These are phyloP conservation scores for Lasiodiplodia gonubiensis DNA, from an alignment of 2,329 filamentous ascomycete species.

Conservation along the genomic window DNA sequence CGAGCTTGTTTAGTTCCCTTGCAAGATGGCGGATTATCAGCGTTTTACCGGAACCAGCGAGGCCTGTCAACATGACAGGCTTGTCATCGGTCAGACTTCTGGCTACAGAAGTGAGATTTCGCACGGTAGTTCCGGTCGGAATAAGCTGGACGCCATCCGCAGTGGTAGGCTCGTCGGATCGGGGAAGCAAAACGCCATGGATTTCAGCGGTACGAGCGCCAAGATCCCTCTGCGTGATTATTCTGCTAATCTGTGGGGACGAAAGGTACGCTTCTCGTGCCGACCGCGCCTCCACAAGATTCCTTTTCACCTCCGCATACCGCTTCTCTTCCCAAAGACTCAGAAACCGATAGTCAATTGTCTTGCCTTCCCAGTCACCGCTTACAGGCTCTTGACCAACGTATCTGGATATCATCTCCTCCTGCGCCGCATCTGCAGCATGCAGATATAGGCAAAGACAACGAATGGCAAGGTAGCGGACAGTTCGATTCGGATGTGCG, in stretches of 20 bases:
- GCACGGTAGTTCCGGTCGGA: conserved; percentile 74
- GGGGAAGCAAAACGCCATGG: conserved; percentile 47
- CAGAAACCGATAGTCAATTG: conserved; percentile 79
- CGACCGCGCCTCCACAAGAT: conserved; percentile 28
- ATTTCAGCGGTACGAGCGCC: conserved; percentile 35
- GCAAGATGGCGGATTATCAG: conserved; percentile 83
- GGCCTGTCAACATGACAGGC: conserved; percentile 80
- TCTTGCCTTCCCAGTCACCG: conserved; percentile 75
- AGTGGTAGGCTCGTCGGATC: conserved; percentile 30
- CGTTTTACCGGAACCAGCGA: conserved; percentile 90
- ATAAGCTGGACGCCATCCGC: conserved; percentile 37
- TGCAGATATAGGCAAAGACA: conserved; percentile 80
- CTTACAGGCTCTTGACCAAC: conserved; percentile 67
- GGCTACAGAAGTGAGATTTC: conserved; percentile 75
- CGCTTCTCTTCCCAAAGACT: conserved; percentile 68
- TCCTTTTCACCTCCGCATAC: conserved; percentile 45
- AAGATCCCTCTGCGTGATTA: conserved; percentile 16
- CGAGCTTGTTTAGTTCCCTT: conserved; percentile 75
- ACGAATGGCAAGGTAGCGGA: conserved; percentile 82
- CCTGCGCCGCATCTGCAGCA: conserved; percentile 78
- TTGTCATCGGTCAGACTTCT: conserved; percentile 68
- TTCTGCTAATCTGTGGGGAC: conserved; percentile 6
- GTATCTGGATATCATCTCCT: conserved; percentile 71
- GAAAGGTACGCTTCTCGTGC: conserved; percentile 7
- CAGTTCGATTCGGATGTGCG: conserved; percentile 59